A percentile compares a stretch with the other conserved stretches of the same genome.
Evolutionary conservation across 352 stramenopile genomes (phyloP).

Genomic region (Thraustochytrium sp.): DNA sequence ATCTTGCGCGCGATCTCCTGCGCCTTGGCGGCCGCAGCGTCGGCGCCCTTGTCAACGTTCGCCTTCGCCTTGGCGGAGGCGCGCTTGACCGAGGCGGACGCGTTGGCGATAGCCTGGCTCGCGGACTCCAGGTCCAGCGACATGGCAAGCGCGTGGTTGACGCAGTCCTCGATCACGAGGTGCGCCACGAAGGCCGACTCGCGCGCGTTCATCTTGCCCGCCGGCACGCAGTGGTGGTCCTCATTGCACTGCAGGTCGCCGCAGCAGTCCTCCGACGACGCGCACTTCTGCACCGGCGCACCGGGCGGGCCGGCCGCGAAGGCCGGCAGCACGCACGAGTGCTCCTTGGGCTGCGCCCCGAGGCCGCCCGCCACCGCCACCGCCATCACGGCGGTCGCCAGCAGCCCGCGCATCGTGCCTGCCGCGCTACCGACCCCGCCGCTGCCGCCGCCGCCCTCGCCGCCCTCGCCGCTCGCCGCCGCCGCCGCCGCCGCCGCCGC

Average conservation of each 20-base stretch:
- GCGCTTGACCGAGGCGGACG: background rate
- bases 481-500: no score
- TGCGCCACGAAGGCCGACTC: background rate
- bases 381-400: background rate
- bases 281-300: background rate
- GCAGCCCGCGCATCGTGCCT: background rate
- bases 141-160: background rate
- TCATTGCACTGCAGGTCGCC: background rate
- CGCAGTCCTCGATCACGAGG: slow-evolving; percentile 24
- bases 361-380: background rate
- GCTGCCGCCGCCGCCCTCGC: no score
- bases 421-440: no score
- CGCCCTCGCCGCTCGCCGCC: no score
- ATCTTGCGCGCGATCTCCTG: slow-evolving; percentile 29
- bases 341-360: no score
- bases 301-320: background rate
- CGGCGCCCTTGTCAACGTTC: slow-evolving; percentile 2
- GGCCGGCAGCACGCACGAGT: background rate
- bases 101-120: slow-evolving; percentile 10
- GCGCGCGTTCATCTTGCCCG: background rate
- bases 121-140: background rate
- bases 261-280: background rate
- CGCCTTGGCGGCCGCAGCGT: background rate
- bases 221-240: background rate
- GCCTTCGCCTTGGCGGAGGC: slow-evolving; percentile 1